Evolutionary conservation across 1,284 basidiomycete genomes (phyloP), one percentile per base, ranked within the genome.

Genomic region (Caloboletus inedulis): DNA sequence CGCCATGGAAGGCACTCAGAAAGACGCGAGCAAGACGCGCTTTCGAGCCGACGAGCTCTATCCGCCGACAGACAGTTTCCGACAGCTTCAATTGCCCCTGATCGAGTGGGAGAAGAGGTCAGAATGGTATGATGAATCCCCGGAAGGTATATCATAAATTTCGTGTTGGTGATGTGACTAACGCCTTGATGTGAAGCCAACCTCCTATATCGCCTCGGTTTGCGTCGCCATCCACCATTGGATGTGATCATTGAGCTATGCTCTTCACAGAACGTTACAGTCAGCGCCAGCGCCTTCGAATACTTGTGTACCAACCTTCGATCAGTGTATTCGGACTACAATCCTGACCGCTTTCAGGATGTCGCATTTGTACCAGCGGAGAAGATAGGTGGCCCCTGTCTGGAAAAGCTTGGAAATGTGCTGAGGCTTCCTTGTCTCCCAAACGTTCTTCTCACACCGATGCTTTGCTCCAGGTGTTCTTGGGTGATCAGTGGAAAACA

Each of bases 291-390:
- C 12, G 90, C 89, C 0, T 72, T 94, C 25, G 77, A 80, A 37
- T 95, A 93, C 70, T 78, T 94, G 30, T 68, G 94, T 31, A 80
- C 87, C 36, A 85, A 94, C 61, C 72, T 83, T 34, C 62, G 65
- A 5, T 73, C 73, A 1, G 77, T 79, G 45, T 94, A 93, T 66
- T 59, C 69, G 4, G 76, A 84, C 51, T 87, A 87, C 59, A 74
- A 84, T 27, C 76, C 80, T 2, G 59, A 68, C 4, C 65, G 76
- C 18, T 82, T 79, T 50, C 71, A 70, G 6, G 65, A 81, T 33
- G 66, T 87, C 2, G 74, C 87, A 0, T 98, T 92, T 71, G 81
- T 98, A 25, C 94, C 94, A 0, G 84, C 89, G 2, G 59, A 82
- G 7, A 77, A 75, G 18, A 53, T 74, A 69, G 43, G 77, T 72